Evolutionary conservation across 2,329 filamentous ascomycete genomes (phyloP), one percentile per base, ranked within the genome.

Genomic region (Verruconis gallopava): DNA sequence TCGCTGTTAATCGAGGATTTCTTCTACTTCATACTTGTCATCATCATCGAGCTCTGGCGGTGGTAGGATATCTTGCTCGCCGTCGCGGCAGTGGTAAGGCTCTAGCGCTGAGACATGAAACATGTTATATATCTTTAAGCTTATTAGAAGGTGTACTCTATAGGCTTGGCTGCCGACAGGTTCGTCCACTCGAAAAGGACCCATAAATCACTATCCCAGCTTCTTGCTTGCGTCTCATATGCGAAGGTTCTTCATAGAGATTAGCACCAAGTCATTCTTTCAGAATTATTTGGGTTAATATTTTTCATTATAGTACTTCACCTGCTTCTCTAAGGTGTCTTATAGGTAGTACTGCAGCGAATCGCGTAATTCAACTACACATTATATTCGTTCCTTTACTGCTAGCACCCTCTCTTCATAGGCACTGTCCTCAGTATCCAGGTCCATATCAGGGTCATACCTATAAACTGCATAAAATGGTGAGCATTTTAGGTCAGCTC

Each of bases 361-460:
- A 11, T 39, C 9, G 5, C 37, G 9, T 9, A 39, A 21, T 21
- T 25, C 21, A 15, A 25, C 13, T n/a, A 42, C 21, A n/a, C 32
- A 14, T 9, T 37, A 3, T 19, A 40, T 40, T 25, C 38, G 12
- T 15, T 28, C 38, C 18, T 40, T 40, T 6, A 32, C 22, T 12
- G 4, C 17, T 5, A 14, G 38, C 6, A 40, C 38, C 38, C 25
- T 14, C 22, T 12, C 18, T 21, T 38, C n/a, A 20, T 20, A 19
- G 14, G 14, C 21, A n/a, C 22, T 40, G 18, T 32, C 22, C 21
- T 25, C 15, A 40, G 38, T 9, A 17, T 40, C 15, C 28, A 40
- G 32, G 9, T 15, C 3, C 15, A 30, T 28, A 3, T 4, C 5
- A 4, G 38, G 38, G 38, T 28, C 4, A 17, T 40, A 40, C 3